Evolutionary conservation across 2,329 filamentous ascomycete genomes (phyloP), one percentile per base, ranked within the genome.

Genomic region (Aureobasidium namibiae): DNA sequence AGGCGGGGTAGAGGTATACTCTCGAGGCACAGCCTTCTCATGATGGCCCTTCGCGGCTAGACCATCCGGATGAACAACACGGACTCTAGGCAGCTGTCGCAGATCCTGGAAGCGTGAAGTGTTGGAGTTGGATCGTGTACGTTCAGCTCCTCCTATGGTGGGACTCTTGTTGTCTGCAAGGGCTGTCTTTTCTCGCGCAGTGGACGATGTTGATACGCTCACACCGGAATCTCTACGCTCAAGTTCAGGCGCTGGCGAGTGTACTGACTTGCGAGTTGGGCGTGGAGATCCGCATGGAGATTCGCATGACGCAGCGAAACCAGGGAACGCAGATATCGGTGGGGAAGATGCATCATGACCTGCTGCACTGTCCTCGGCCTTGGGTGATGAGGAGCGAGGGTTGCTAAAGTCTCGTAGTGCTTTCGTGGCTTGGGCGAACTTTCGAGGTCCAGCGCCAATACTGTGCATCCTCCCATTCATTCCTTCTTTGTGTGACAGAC

Each of bases 41-140:
- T 39, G 39, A 29, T 24, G n/a, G 23, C 49, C 26, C 33, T 33
- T 39, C 4, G 7, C 14, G 5, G 21, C 23, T 11, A 21, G 33
- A 23, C 23, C 26, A 11, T 67, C 63, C n/a, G 68, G 68, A 45
- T 65, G 66, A 5, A 69, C 62, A n/a, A 68, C 60, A 24, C 63
- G 60, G 2, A 69, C 64, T 26, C 61, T 62, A 11, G 67, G 68
- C 36, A 70, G 54, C 18, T 62, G 61, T 57, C 64, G 63, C 16
- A 65, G 53, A 42, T 65, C 60, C 23, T 56, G 56, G 49, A 48
- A 59, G 8, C 60, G 46, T 6, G 41, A 45, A 16, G 42, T 42
- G 29, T 59, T 59, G 5, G 60, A 39, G 14, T 58, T 31, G 16
- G 53, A 46, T 2, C 38, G 44, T 13, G 54, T n/a, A 50, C 54